These are phyloP conservation scores for Lactarius akahatsu DNA, from an alignment of 768 basidiomycete genomes.

Conservation along the genomic window DNA sequence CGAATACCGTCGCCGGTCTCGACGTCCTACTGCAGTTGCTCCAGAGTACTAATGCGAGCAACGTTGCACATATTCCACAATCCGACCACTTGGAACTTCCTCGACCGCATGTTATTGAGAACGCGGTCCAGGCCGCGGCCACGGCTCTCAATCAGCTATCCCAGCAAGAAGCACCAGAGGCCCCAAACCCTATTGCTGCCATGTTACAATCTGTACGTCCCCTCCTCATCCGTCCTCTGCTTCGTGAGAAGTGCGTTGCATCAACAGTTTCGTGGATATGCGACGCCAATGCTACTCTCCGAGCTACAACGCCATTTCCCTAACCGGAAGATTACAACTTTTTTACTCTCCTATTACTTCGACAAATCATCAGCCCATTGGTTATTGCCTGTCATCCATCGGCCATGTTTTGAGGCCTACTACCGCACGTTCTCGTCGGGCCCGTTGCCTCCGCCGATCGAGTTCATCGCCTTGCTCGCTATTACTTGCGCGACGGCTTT, in stretches of 20 bases:
- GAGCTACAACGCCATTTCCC: constrained; percentile 29
- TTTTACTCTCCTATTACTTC: constrained; percentile 30
- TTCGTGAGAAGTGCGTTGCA: background rate
- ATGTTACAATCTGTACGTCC: constrained; percentile 15
- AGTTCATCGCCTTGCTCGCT: constrained; percentile 31
- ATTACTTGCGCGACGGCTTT: constrained; percentile 31
- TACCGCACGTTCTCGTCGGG: constrained; percentile 29
- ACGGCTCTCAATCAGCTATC: constrained; percentile 29
- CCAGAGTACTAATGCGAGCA: constrained; percentile 15
- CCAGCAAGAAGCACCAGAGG: constrained; percentile 24
- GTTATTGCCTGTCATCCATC: constrained; percentile 30
- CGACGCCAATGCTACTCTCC: constrained; percentile 8
- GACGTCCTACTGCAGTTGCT: constrained; percentile 30
- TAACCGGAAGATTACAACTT: constrained; percentile 29
- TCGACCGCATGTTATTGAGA: constrained; percentile 17
- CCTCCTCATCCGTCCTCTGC: background rate
- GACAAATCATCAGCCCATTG: constrained; percentile 31
- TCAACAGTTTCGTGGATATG: constrained; percentile 17
- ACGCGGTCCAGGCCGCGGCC: constrained; percentile 27
- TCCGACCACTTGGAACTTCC: constrained; percentile 7
- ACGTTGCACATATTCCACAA: background rate
- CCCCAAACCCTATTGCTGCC: background rate
- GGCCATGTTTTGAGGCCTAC: constrained; percentile 30
- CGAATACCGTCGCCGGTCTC: constrained; percentile 24
- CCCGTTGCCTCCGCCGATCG: constrained; percentile 25